Evolutionary conservation across 225 moss, liverwort and hornwort species (phyloP).

Genomic region (Marchantia paleacea): DNA sequence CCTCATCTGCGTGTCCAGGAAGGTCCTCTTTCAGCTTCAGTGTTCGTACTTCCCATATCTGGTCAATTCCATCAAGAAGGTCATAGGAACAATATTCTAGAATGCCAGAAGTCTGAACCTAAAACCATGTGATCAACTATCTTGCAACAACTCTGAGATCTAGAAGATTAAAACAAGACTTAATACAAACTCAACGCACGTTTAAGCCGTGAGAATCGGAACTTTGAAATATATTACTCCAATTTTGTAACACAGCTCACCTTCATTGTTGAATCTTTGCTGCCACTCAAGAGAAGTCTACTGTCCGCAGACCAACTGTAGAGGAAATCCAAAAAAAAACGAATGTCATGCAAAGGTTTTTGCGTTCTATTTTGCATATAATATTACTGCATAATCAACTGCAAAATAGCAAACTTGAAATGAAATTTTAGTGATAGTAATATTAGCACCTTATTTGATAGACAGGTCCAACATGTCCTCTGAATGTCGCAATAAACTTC

Average conservation of each 20-base stretch:
- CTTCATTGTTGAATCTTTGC: slow-evolving; percentile 99
- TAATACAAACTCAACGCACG: too few species aligned
- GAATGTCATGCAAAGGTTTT: not conserved
- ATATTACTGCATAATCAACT: not conserved
- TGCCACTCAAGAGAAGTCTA: slow-evolving; percentile 83
- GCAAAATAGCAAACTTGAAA: not conserved
- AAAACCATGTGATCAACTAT: too few species aligned
- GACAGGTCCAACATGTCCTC: slow-evolving; percentile 98
- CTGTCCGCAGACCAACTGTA: slow-evolving; percentile 97
- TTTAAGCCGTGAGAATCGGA: not conserved
- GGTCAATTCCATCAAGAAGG: not conserved
- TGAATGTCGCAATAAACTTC: slow-evolving; percentile 82
- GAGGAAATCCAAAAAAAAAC: not conserved
- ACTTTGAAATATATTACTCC: not conserved
- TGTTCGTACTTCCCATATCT: slow-evolving; percentile 92
- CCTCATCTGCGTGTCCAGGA: slow-evolving; percentile 98
- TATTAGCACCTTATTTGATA: slow-evolving; percentile 79
- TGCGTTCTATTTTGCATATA: not conserved
- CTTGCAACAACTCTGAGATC: too few species aligned
- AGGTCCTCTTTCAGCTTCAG: slow-evolving; percentile 87
- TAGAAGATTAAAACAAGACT: too few species aligned
- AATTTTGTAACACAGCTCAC: slow-evolving; percentile 13
- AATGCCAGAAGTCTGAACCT: not conserved
- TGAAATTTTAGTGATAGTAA: not conserved
- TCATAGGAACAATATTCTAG: not conserved